Evolutionary conservation across 2,329 filamentous ascomycete genomes (phyloP), one percentile per base, ranked within the genome.

Genomic region (Dothistroma septosporum): DNA sequence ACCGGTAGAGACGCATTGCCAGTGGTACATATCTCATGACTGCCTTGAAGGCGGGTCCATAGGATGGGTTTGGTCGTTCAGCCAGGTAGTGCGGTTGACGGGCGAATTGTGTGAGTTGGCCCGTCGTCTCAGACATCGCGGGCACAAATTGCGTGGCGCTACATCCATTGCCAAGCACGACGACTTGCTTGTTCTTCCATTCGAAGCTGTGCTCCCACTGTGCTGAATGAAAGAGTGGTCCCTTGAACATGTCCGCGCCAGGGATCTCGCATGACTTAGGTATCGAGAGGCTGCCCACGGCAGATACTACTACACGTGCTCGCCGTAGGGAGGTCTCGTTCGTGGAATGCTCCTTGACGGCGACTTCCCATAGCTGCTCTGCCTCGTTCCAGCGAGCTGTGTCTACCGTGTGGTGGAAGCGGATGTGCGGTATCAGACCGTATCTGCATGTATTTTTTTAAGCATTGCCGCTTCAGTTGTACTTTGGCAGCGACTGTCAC

Each of bases 51-150:
- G 69, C 56, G 0, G 68, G 19, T 0, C 74, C 72, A 62, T 81
- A 81, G 52, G 70, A 60, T 0, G 75, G 77, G 55, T 80, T 80
- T 0, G 76, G 73, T 11, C 79, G 74, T 53, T 79, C 76, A 2
- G 76, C 72, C 1, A 83, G 72, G 72, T 78, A 83, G 61, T 83
- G 81, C 4, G 80, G 72, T 68, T 82, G 80, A 9, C 79, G 77
- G n/a, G 72, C 76, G 63, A 83, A 82, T 53, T 83, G 80, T 0
- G 75, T 78, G 22, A 81, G 70, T 24, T 73, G 75, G 21, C 70
- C 74, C 10, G 74, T 78, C n/a, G 70, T 71, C 33, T 70, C 67
- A 16, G 74, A 75, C 68, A 80, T 74, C 37, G 78, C 75, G 2
- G 79, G 79, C 1, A 81, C 75, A 46, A 80, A 79, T 64, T 81